These are phyloP conservation scores for Oryza rufipogon DNA, from an alignment of 176 grass and related monocot genomes.

Conservation along the genomic window DNA sequence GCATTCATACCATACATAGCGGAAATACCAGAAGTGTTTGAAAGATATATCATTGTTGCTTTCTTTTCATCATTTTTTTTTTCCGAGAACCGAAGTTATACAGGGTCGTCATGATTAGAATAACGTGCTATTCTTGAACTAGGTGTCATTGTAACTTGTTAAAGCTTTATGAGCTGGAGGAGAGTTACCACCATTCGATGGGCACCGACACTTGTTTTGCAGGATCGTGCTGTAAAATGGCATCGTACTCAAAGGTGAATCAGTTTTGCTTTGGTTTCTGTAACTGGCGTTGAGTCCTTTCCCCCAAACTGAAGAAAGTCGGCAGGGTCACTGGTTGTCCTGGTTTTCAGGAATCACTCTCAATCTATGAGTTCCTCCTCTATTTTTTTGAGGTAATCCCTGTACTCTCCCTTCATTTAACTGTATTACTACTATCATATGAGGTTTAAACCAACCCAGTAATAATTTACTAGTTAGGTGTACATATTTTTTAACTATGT, in stretches of 20 bases:
- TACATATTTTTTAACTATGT: too few relatives aligned
- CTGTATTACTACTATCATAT: neutral
- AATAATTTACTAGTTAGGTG: neutral
- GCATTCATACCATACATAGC: neutral
- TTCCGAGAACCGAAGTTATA: neutral
- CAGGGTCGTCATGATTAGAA: neutral
- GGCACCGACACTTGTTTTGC: neutral
- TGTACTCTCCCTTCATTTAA: neutral
- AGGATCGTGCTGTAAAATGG: neutral
- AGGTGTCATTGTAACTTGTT: neutral
- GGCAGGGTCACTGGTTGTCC: neutral
- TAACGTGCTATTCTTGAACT: neutral
- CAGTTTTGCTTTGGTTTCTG: slow-evolving; percentile 9
- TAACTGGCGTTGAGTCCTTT: neutral
- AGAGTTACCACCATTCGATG: neutral
- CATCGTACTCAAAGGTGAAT: neutral
- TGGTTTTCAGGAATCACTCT: neutral
- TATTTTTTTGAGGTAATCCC: neutral
- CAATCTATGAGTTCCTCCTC: neutral
- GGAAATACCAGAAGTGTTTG: neutral
- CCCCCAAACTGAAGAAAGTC: neutral
- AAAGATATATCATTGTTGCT: neutral
- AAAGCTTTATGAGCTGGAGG: neutral
- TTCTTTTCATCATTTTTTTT: neutral
- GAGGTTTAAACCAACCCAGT: neutral